Evolutionary conservation across 768 basidiomycete species (phyloP), one percentile per base, ranked within the genome.

Genomic region (Boletus edulis): DNA sequence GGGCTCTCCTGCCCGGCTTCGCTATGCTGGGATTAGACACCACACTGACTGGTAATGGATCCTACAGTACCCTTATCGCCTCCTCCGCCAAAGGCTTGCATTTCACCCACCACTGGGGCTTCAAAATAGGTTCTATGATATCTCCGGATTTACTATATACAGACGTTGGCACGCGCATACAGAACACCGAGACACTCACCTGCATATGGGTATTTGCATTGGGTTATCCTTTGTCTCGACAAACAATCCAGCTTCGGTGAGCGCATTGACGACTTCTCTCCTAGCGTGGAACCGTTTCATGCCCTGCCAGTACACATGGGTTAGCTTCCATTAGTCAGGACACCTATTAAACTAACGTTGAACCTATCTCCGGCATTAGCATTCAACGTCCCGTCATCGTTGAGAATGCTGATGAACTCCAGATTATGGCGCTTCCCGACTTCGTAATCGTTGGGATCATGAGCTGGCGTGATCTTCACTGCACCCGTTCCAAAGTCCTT

Each of bases 31-130:
- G 24, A 22, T 56, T 14, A 31, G 29, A 22, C 38, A 42, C 41
- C 15, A 29, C n/a, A 18, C 9, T 17, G 9, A 15, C 15, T 17
- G 38, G 22, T 1, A 13, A 27, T 17, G n/a, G 8, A 24, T n/a
- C 2, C 12, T 2, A 31, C 46, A 67, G 47, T 61, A 91, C 94
- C 78, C 86, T 84, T 68, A 96, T 80, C 6, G 91, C 93, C 64
- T 94, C 91, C 49, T 93, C 87, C 0, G 96, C 94, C 49, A 98
- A 76, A 1, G 89, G 88, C 71, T 91, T 84, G 75, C 94, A 96
- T 70, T 87, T 85, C 35, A 99, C 89, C 95, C 96, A 99, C 97
- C 97, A 99, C 68, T 99, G 97, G 0, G 97, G 97, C 72, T 97
- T 98, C 64, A 98, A 76, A 20, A 98, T 76, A 2, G 91, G 88